Base-by-base conservation (phyloP, 23 red algal genomes). In the Gracilariopsis chorda region DNA sequence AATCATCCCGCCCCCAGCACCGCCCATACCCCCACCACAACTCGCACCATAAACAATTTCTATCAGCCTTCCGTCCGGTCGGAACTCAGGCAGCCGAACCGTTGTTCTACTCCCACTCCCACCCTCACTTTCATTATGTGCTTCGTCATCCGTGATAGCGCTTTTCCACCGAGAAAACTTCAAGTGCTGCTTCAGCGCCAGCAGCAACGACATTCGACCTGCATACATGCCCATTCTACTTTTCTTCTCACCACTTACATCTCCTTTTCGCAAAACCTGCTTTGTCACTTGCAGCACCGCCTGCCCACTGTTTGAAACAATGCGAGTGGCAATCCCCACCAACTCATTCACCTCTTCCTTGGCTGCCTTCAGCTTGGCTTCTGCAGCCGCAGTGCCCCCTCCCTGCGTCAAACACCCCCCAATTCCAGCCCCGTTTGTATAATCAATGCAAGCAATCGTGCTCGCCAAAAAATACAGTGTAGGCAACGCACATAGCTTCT, bases 331-430 rank as follows among this genome's bases (percentile, higher is more conserved):
- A 2, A 90, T 67, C 12, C 45, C 86, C 30, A 77, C 43, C 12
- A 90, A 51, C 21, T 90, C 69, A 36, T 52, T 77, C 24, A 90
- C 86, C 20, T 90, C 86, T 68, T 90, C 86, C 36, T 63, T 77
- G 8, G 86, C 86, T 3, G 23, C 45, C 53, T 77, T 90, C 32
- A 90, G 73, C 43, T 90, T 90, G 14, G 53, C 52, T 70, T 90
- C 86, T 63, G 86, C 86, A 35, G 86, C 86, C 27, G 86, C 86
- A 46, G 86, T 90, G 72, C 86, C 86, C n/a, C 86, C 86, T 62
- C 86, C 86, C 36, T 78, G 70, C 14, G 68, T 78, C 35, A 90
- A 33, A 51, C 69, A 90, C 20, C 86, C 86, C 7, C 86, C 87
- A 30, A 81, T 52, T 29, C 87, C 87, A 51, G 87, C 55, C 9